These are phyloP conservation scores for Glebionis coronaria DNA, from an alignment of 129 eudicot genomes.

Conservation along the genomic window DNA sequence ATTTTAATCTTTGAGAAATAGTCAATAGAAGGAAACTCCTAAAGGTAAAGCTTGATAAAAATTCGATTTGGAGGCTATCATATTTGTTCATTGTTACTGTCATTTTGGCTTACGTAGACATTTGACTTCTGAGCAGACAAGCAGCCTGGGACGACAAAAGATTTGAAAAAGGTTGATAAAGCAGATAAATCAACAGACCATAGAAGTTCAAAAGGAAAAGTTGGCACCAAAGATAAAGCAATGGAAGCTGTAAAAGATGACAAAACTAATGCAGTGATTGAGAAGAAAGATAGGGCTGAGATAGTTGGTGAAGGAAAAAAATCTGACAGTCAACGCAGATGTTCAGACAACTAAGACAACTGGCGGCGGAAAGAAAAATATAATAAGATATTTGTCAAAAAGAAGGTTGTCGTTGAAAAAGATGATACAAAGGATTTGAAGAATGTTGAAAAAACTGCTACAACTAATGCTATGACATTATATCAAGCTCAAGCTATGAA, in stretches of 20 bases:
- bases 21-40: slow-evolving; percentile 42
- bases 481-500: no score
- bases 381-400: slow-evolving; percentile 63
- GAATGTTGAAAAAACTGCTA: no score
- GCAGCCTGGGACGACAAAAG: slow-evolving; percentile 41
- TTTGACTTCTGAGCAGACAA: slow-evolving; percentile 28
- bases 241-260: slow-evolving; percentile 40
- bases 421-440: slow-evolving; percentile 36
- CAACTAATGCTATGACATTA: no score
- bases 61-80: background rate
- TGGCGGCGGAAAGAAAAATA: slow-evolving; percentile 63
- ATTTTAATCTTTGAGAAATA: slow-evolving; percentile 40
- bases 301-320: slow-evolving; percentile 35
- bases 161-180: slow-evolving; percentile 39
- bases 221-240: slow-evolving; percentile 17
- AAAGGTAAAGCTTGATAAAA: slow-evolving; percentile 50
- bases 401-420: slow-evolving; percentile 52
- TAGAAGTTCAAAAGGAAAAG: slow-evolving; percentile 39
- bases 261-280: background rate
- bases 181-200: slow-evolving; percentile 39
- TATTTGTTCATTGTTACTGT: background rate
- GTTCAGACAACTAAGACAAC: slow-evolving; percentile 42
- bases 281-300: slow-evolving; percentile 35
- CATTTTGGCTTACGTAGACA: background rate
- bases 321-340: slow-evolving; percentile 34